Evolutionary conservation across 2,329 filamentous ascomycete genomes (phyloP).

Genomic region (Periconia digitata): DNA sequence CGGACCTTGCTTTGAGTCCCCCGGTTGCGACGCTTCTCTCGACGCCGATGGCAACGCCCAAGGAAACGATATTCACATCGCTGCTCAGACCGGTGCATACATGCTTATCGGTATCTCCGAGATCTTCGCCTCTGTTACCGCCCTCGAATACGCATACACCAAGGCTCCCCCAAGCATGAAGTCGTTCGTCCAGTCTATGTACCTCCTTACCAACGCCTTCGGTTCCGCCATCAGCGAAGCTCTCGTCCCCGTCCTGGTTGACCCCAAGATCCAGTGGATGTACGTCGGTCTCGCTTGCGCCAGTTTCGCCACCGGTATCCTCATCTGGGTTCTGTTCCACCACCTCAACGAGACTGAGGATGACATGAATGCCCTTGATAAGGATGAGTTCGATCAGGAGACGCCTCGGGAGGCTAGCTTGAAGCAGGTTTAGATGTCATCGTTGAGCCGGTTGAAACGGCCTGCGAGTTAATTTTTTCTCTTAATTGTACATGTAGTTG

Average conservation of each 20-base stretch:
- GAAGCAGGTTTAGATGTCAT: too few species aligned
- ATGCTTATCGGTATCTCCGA: slow-evolving; percentile 51
- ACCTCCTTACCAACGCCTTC: slow-evolving; percentile 62
- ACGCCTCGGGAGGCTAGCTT: slow-evolving; percentile 21
- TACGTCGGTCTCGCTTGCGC: slow-evolving; percentile 37
- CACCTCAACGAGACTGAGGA: slow-evolving; percentile 42
- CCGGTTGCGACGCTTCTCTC: slow-evolving; percentile 36
- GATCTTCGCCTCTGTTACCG: slow-evolving; percentile 52
- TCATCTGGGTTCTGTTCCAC: slow-evolving; percentile 43
- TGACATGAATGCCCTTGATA: slow-evolving; percentile 39
- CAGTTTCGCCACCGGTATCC: slow-evolving; percentile 32
- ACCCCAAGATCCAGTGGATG: slow-evolving; percentile 70
- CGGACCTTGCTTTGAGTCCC: slow-evolving; percentile 54
- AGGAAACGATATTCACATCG: slow-evolving; percentile 49
- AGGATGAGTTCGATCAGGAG: slow-evolving; percentile 36
- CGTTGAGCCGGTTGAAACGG: too few species aligned
- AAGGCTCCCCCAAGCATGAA: slow-evolving; percentile 52
- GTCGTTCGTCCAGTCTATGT: slow-evolving; percentile 56
- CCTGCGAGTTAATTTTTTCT: too few species aligned
- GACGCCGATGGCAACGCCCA: slow-evolving; percentile 30
- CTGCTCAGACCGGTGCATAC: slow-evolving; percentile 50
- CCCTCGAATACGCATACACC: slow-evolving; percentile 52
- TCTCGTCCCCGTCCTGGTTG: slow-evolving; percentile 60
- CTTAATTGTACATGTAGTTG: too few species aligned
- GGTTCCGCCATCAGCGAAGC: slow-evolving; percentile 65